phyloP scores from a whole-genome alignment of 2,329 filamentous ascomycete species.

The Ceratocystis cacaofunesta region DNA sequence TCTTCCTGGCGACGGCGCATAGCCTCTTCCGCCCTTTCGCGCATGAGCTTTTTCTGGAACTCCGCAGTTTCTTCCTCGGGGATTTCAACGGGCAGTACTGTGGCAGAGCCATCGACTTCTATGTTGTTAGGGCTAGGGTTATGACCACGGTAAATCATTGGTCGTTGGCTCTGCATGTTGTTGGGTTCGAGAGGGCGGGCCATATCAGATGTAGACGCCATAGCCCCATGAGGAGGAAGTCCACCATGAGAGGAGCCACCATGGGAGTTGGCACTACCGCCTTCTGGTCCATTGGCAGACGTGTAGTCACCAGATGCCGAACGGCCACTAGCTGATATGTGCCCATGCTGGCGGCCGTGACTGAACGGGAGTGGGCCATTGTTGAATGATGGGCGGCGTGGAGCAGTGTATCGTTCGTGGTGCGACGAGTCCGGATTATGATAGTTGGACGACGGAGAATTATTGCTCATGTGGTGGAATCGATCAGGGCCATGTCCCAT shows the following conservation, averaged over 20 bases:
- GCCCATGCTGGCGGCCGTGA: background rate
- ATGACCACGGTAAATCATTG: background rate
- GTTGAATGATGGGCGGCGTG: conserved; percentile 13
- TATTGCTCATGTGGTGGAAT: conserved; percentile 8
- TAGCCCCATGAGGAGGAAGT: background rate
- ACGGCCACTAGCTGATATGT: background rate
- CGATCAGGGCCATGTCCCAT: conserved; percentile 8
- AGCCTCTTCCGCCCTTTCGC: conserved; percentile 52
- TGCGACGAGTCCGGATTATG: conserved; percentile 3
- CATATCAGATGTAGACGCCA: background rate
- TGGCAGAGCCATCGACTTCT: background rate
- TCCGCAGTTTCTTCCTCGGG: conserved; percentile 39
- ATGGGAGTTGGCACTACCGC: no score
- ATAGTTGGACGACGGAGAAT: background rate
- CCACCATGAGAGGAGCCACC: background rate
- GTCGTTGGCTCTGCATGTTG: background rate
- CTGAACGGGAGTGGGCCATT: conserved; percentile 10
- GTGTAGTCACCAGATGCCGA: background rate
- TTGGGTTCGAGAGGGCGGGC: background rate
- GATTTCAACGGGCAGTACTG: background rate
- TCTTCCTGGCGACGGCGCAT: conserved; percentile 54
- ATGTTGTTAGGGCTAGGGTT: background rate
- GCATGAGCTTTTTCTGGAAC: conserved; percentile 58
- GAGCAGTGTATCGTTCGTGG: conserved; percentile 7
- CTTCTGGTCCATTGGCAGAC: background rate